Base-by-base conservation (phyloP, 768 basidiomycete genomes). In the Cantharellus anzutake region DNA sequence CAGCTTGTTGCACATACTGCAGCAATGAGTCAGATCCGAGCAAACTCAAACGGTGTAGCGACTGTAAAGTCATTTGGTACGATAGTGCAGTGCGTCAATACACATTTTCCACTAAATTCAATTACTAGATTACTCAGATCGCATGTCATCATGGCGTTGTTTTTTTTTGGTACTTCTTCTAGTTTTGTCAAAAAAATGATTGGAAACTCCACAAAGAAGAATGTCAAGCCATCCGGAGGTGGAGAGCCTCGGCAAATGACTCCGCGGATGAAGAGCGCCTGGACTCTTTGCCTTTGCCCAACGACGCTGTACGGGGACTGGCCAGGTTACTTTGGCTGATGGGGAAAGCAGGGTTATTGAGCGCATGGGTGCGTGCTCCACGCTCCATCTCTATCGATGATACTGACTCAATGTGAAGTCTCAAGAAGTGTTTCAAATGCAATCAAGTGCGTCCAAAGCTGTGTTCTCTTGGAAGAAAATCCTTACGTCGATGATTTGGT, bases 191-290 rank as follows among this genome's bases (percentile, higher is more conserved):
- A 72, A 80, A 71, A 44, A 67, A 68, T 38, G 89, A 88, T 64
- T 91, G 89, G 91, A 29, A 66, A 0, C 41, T 77, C 2, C 93
- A 96, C 69, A 86, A 83, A 68, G 68, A 70, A 1, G 93, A 97
- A 74, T 97, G 94, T 66, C 60, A 62, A 3, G 82, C 87, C 0
- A 71, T 93, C 4, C 75, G 75, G 59, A 71, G 70, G 35, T 55
- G 52, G 52, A 37, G 11, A 37, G 52, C 52, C 7, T 55, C 58
- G 83, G 60, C 53, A 7, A 16, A 5, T 57, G 16, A 37, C 5
- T n/a, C 14, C 42, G 38, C 14, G 16, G 35, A 39, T 40, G 56
- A 11, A 14, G 41, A 14, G 39, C 41, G 44, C 51, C 29, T n/a
- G 50, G 51, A 57, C 59, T 73, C 75, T 5, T 62, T 75, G 3